Evolutionary conservation across 2,329 filamentous ascomycete genomes (phyloP), one percentile per base, ranked within the genome.

Genomic region (Sarocladium strictum): DNA sequence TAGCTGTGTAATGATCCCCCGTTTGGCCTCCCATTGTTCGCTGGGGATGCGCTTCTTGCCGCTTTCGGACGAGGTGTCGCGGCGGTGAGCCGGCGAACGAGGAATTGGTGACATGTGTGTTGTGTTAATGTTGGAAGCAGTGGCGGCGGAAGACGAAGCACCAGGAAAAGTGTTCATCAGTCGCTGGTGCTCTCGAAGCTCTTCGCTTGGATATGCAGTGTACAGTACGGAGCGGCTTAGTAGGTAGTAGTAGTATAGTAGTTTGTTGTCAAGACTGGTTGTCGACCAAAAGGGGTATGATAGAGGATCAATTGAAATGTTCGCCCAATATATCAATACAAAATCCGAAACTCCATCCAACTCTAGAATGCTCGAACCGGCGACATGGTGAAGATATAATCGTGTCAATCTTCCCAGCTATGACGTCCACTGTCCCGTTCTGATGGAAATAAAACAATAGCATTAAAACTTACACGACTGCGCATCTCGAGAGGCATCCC

Each of bases 1-100:
- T 49, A 73, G 59, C 17, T 58, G 63, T 43, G 67, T 71, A 55
- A 73, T 73, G 49, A 66, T 63, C 35, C 67, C 62, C 6, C 66
- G 62, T 58, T 66, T 68, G 57, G 64, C 63, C 55, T 69, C 67
- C 67, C 67, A 69, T 26, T 67, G 60, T 12, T 65, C 59, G 27
- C 62, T 63, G 21, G 67, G 66, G 26, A 69, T 66, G 15, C 67
- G 64, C 56, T 65, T 68, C n/a, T 65, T 64, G 54, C 47, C 47
- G 27, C n/a, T 51, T 29, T 51, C 47, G n/a, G 47, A 51, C n/a
- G 47, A 51, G 6, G 47, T 51, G 24, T 51, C 47, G 15, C 47
- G 47, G 5, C 29, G 26, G 47, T 51, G 47, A n/a, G 27, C 27
- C 27, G 47, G 47, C 11, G 47, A 51, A 4, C 29, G 47, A 23